These are phyloP conservation scores for Fusarium subglutinans DNA, from an alignment of 2,329 filamentous ascomycete species.

Conservation along the genomic window DNA sequence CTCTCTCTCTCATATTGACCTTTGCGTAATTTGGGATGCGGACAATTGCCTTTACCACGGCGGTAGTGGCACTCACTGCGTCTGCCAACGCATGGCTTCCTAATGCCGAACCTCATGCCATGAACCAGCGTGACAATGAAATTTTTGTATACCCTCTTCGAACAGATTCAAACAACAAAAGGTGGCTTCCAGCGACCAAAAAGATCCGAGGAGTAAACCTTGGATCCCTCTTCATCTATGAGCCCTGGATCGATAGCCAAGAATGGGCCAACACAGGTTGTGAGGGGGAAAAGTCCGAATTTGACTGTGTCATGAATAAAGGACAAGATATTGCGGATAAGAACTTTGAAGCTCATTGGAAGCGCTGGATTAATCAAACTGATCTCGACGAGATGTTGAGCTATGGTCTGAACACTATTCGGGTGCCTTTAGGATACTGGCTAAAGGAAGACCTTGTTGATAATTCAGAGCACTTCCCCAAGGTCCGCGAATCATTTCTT, in stretches of 20 bases:
- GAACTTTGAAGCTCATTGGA: conserved; percentile 62
- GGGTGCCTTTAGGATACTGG: conserved; percentile 66
- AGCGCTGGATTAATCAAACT: conserved; percentile 57
- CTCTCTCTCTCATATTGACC: background rate
- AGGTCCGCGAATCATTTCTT: conserved; percentile 6
- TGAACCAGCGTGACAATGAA: conserved; percentile 1
- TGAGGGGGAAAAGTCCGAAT: conserved; percentile 56
- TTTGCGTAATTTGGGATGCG: conserved; percentile 7
- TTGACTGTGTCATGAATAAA: conserved; percentile 61
- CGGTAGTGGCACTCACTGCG: conserved; percentile 20
- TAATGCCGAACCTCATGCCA: background rate
- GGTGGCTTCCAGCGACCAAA: conserved; percentile 22
- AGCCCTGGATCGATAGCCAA: conserved; percentile 61
- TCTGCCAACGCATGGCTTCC: conserved; percentile 37
- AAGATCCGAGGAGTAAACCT: conserved; percentile 67
- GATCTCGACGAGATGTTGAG: conserved; percentile 61
- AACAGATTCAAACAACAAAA: background rate
- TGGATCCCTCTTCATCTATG: conserved; percentile 61
- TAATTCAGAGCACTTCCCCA: conserved; percentile 60
- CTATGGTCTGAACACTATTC: conserved; percentile 62
- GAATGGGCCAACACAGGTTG: conserved; percentile 62
- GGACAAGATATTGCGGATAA: conserved; percentile 57
- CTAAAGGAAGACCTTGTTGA: conserved; percentile 60
- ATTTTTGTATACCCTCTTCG: conserved; percentile 10
- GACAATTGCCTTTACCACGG: conserved; percentile 5